Evolutionary conservation across 331 rosid genomes (phyloP), one percentile per base, ranked within the genome.

Genomic region (Malus hybrid): DNA sequence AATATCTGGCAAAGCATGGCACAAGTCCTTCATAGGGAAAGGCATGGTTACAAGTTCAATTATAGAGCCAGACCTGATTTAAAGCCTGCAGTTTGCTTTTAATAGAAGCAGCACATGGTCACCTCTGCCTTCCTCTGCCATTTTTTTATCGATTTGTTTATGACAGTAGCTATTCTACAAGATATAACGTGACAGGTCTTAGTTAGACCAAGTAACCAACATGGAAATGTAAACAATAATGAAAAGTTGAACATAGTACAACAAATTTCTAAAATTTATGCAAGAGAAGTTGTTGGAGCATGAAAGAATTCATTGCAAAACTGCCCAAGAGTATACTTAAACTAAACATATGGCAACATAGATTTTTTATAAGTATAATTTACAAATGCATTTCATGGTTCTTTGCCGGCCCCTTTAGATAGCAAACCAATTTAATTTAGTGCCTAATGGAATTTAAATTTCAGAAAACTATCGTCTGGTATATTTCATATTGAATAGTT

Each of bases 61-160:
- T 67, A 71, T 39, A 62, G 76, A 69, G 55, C 33, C 83, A 60
- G 44, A 91, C 97, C 93, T 90, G 96, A 87, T 93, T 90, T 72
- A 93, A 93, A 52, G 97, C 96, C 34, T 91, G 93, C 66, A 91
- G 83, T 78, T 87, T 88, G 4, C 90, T 86, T 84, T 88, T 91
- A 59, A 90, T 83, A 73, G 98, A 93, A 79, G 98, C 90, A 70
- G 91, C 94, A 74, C 96, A 8, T 6, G 9, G 39, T 34, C 39
- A 34, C 39, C 39, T 6, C 8, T 34, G 39, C 6, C 82, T 91
- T 96, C 81, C 91, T 89, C 83, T 90, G 96, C 97, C 96, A 90
- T 84, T 88, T 91, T 83, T 93, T 88, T 75, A 90, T 81, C 65
- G 93, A 88, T 78, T 90, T 93, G 86, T 91, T 83, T 73, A 93